These are phyloP conservation scores for Raffaelea albimanens DNA, from an alignment of 2,329 filamentous ascomycete species.

Conservation along the genomic window DNA sequence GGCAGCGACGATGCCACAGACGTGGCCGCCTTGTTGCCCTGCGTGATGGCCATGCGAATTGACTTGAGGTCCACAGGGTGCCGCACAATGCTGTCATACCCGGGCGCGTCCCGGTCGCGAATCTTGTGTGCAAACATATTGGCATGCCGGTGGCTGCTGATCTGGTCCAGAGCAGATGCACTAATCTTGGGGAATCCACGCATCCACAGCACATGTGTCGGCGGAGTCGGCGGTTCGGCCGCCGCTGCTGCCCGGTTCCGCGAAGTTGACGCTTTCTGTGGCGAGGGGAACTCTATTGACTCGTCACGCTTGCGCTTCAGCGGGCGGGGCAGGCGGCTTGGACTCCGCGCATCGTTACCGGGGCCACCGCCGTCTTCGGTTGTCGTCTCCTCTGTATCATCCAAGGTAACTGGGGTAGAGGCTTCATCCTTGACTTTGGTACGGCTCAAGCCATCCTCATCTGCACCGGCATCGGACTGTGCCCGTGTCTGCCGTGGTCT, in stretches of 20 bases:
- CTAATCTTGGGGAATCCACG: slow-evolving; percentile 67
- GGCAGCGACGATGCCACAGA: slow-evolving; percentile 52
- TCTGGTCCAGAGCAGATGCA: slow-evolving; percentile 64
- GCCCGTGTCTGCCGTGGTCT: slow-evolving; percentile 1
- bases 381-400: slow-evolving; percentile 47
- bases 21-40: slow-evolving; percentile 57
- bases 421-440: slow-evolving; percentile 50
- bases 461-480: background rate
- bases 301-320: slow-evolving; percentile 51
- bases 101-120: slow-evolving; percentile 65
- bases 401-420: slow-evolving; percentile 41
- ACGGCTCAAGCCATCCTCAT: background rate
- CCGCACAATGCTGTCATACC: slow-evolving; percentile 64
- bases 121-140: slow-evolving; percentile 72
- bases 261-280: slow-evolving; percentile 18
- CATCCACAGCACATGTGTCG: slow-evolving; percentile 64
- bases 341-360: background rate
- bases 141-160: slow-evolving; percentile 66
- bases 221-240: slow-evolving; percentile 26
- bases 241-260: slow-evolving; percentile 16
- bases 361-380: slow-evolving; percentile 39
- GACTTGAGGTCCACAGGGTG: slow-evolving; percentile 70
- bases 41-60: slow-evolving; percentile 65
- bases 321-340: slow-evolving; percentile 14
- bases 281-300: slow-evolving; percentile 22